phyloP scores from a whole-genome alignment of 345 rosid genomes.

The Bretschneidera sinensis region DNA sequence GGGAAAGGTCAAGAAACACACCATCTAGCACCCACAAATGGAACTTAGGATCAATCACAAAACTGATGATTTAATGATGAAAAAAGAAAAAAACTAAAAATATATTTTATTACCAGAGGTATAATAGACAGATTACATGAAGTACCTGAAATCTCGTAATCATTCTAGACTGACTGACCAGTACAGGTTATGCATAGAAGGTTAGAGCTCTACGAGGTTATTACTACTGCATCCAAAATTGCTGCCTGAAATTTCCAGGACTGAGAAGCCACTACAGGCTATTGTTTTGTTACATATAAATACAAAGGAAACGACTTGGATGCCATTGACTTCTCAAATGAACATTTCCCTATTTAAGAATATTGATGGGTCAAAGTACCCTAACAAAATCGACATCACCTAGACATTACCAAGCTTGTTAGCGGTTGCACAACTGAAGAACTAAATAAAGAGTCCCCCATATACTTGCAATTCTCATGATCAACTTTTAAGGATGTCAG shows the following conservation, averaged over 20 bases:
- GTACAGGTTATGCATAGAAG: conserved; percentile 3
- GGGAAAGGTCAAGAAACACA: no score
- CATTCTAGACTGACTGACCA: no score
- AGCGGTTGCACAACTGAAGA: conserved; percentile 44
- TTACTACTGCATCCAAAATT: conserved; percentile 46
- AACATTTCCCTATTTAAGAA: not conserved
- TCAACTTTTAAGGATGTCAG: conserved; percentile 39
- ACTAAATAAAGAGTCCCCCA: conserved; percentile 42
- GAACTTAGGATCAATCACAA: no score
- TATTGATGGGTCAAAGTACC: conserved; percentile 13
- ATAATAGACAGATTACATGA: conserved; percentile 21
- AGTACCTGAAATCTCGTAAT: not conserved
- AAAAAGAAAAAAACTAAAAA: not conserved
- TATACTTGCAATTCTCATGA: conserved; percentile 60
- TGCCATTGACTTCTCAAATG: conserved; percentile 17
- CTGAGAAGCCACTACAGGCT: conserved; percentile 8
- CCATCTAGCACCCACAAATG: not conserved
- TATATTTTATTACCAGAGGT: conserved; percentile 21
- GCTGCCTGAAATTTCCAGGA: conserved; percentile 22
- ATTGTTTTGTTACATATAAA: conserved; percentile 28
- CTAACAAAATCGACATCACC: conserved; percentile 33
- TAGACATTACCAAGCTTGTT: conserved; percentile 62
- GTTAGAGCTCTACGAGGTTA: conserved; percentile 28
- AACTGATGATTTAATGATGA: not conserved
- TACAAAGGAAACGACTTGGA: conserved; percentile 22